Base-by-base conservation (phyloP, 139 green algal species). In the Auxenochlorella pyrenoidosa region DNA sequence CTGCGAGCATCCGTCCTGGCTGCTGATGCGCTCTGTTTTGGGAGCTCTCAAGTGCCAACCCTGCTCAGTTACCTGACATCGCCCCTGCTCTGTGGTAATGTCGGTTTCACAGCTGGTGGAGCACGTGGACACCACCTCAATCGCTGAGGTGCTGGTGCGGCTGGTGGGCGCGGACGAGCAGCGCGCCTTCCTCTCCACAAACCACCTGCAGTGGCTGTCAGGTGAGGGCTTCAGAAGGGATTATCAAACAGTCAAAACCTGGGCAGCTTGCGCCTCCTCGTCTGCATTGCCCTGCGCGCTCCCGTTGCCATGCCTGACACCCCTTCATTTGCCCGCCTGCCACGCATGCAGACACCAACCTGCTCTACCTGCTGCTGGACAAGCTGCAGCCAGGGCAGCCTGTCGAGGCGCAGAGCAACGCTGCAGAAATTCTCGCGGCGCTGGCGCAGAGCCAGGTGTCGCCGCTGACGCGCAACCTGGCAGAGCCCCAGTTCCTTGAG, bases 81-180 rank as follows among this genome's bases (percentile, higher is more conserved):
- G 22, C 19, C 68, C 32, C 32, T 41, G 68, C 68, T 76, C 16
- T 40, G 5, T 44, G 4, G 4, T 19, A 24, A 4, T 76, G 32
- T 76, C 43, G 3, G 30, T 30, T 44, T 43, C 34, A 44, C 63
- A 60, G 38, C 83, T 96, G 41, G 87, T 96, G 18, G 84, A 90
- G 24, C 96, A 98, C 81, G 86, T 98, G 30, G 94, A 95, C 87
- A 96, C 93, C 30, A 97, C 95, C 16, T 96, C 92, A 0, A 91
- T 98, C 1, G 93, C 95, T 5, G 96, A 99, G 68, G 93, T 97
- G 47, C 83, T 98, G 47, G 94, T 96, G 89, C 93, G 95, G 40
- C 91, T 99, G 41, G 91, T 97, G 70, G 96, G 95, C 26, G 95
- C 95, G 13, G 96, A 97, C 73, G 96, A 98, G 59, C 95, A 96